These are phyloP conservation scores for Melocanna baccifera DNA, from an alignment of 176 grass and related monocot genomes.

Conservation along the genomic window DNA sequence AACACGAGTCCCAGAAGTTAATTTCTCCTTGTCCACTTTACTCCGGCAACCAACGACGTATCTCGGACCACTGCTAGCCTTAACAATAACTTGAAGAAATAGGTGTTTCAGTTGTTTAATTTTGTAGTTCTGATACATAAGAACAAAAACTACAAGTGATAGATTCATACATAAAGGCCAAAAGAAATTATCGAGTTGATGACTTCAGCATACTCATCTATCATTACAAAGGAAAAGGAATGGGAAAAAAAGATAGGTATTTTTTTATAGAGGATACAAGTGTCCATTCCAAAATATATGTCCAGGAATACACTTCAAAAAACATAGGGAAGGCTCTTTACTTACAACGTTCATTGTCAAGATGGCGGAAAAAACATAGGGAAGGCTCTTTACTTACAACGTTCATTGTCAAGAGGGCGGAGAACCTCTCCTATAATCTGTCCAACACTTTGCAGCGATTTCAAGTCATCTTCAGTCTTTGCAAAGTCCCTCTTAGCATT, in stretches of 20 bases:
- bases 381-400: conserved; percentile 58
- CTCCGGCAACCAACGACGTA: conserved; percentile 98
- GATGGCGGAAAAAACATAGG: conserved; percentile 83
- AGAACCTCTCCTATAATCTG: conserved; percentile 99
- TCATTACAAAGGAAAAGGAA: not conserved
- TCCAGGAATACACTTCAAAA: not conserved
- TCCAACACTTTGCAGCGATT: conserved; percentile 96
- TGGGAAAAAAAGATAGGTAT: not conserved
- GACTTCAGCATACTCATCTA: not conserved
- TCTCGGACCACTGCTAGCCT: conserved; percentile 96
- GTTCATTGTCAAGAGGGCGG: conserved; percentile 92
- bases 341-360: conserved; percentile 95
- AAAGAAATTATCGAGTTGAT: not conserved
- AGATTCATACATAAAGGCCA: not conserved
- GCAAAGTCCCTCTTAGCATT: conserved; percentile 79
- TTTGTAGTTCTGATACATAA: conserved; percentile 7
- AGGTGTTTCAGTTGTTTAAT: conserved; percentile 23
- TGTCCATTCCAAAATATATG: not conserved
- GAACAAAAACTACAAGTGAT: not conserved
- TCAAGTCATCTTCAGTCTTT: conserved; percentile 97
- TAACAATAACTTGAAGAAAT: conserved; percentile 78
- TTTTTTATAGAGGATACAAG: not conserved
- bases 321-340: conserved; percentile 10
- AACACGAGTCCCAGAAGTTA: conserved; percentile 93
- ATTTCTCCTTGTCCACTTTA: conserved; percentile 98